Base-by-base conservation (phyloP, 768 basidiomycete genomes). In the Hygrophorus russula region DNA sequence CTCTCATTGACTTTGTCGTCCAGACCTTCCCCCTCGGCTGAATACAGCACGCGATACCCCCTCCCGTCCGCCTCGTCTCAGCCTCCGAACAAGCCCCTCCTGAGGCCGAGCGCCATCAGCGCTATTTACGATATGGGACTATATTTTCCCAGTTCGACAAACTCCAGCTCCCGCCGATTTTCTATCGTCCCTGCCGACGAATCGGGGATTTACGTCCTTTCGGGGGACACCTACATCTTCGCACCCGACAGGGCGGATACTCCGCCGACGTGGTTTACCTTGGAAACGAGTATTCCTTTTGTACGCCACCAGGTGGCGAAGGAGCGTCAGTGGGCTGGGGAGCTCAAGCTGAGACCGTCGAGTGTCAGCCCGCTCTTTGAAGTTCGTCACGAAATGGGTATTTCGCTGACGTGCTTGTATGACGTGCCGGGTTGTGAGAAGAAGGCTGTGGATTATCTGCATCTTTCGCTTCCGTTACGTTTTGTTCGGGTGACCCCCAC, bases 1-100 rank as follows among this genome's bases (percentile, higher is more conserved):
- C 33, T 34, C 17, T 18, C 34, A 24, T 34, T 15, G 49, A 51
- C 35, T 36, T 32, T 12, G 2, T 37, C 10, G 10, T 45, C 12
- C 51, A 81, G 77, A 49, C 65, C 59, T 13, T 53, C 60, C 6
- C 60, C 67, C n/a, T 64, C 67, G 13, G 42, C 59, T 13, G 59
- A 65, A 19, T 76, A 71, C 49, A 51, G 64, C 2, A 39, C 65
- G 3, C 62, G 60, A 20, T 78, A 65, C 59, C 80, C 82, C 4
- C 47, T 88, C 7, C 82, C 82, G 14, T 62, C 73, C 7, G 48
- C 56, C 35, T 56, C 63, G 9, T 52, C 65, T 37, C 87, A 91
- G 49, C 86, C 86, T 17, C 87, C 86, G 5, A 61, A 67, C 36
- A 47, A 65, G 28, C 74, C 79, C 1, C 66, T 91, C 17, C 71